These are phyloP conservation scores for Syncephalastrum monosporum DNA, from an alignment of 371 early-diverging fungal species.

Conservation along the genomic window DNA sequence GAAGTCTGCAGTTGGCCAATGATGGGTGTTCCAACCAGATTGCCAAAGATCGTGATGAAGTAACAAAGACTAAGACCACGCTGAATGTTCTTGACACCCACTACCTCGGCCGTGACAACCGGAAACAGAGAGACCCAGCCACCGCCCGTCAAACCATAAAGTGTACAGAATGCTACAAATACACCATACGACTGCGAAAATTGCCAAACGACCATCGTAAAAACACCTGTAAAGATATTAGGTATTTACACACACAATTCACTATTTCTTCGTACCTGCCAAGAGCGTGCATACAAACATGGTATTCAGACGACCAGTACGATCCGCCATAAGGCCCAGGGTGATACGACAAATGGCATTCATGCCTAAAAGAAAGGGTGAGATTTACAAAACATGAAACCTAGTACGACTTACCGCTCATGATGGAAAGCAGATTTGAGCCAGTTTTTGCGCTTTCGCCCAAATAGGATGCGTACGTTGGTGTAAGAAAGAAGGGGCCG, in stretches of 20 bases:
- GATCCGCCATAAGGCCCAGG: constrained; percentile 27
- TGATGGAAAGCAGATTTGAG: constrained; percentile 10
- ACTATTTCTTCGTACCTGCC: constrained; percentile 4
- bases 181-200: constrained; percentile 45
- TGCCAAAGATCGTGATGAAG: constrained; percentile 39
- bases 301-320: constrained; percentile 9
- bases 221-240: constrained; percentile 20
- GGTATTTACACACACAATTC: too few relatives aligned
- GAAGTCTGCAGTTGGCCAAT: constrained; percentile 40
- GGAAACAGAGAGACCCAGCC: constrained; percentile 48
- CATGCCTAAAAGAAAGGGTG: constrained; percentile 2
- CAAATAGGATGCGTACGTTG: constrained; percentile 5
- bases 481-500: constrained; percentile 16
- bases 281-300: constrained; percentile 15
- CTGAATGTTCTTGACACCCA: constrained; percentile 43
- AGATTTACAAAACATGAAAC: too few relatives aligned
- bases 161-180: constrained; percentile 49
- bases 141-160: constrained; percentile 45
- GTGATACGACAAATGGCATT: constrained; percentile 11
- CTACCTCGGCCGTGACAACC: constrained; percentile 47
- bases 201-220: constrained; percentile 64
- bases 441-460: constrained; percentile 2
- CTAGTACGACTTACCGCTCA: constrained; percentile 6
- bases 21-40: constrained; percentile 45
- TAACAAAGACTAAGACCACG: constrained; percentile 41